These are phyloP conservation scores for Acmispon strigosus DNA, from an alignment of 306 rosid species.

Conservation along the genomic window DNA sequence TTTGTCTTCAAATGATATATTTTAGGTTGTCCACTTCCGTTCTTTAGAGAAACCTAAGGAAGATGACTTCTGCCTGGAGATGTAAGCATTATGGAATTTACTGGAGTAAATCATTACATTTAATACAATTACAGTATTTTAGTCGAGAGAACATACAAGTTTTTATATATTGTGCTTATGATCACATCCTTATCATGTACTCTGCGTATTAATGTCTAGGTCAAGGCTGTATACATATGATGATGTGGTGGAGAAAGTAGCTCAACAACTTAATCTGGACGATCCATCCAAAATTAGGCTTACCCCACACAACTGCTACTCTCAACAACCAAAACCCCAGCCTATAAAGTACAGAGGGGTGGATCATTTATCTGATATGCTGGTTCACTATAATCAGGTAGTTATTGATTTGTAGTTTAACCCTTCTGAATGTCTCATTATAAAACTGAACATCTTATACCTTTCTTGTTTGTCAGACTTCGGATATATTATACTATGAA, in stretches of 20 bases:
- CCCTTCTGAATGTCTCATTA: constrained; percentile 7
- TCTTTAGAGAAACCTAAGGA: constrained; percentile 83
- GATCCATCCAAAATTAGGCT: constrained; percentile 83
- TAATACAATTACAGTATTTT: constrained; percentile 8
- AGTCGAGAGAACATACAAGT: not conserved
- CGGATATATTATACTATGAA: constrained; percentile 81
- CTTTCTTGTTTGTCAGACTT: constrained; percentile 47
- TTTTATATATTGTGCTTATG: not conserved
- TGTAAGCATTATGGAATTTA: constrained; percentile 46
- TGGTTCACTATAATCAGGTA: constrained; percentile 90
- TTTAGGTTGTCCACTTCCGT: constrained; percentile 87
- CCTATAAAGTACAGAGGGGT: constrained; percentile 81
- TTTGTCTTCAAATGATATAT: constrained; percentile 11
- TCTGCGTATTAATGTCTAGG: constrained; percentile 37
- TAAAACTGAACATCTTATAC: not conserved
- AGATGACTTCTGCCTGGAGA: constrained; percentile 75
- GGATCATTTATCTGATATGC: constrained; percentile 82
- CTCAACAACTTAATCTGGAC: constrained; percentile 72
- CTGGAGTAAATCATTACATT: constrained; percentile 11
- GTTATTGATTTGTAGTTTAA: constrained; percentile 18
- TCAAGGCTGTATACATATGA: constrained; percentile 81
- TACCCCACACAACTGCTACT: constrained; percentile 85
- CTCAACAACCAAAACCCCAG: constrained; percentile 93
- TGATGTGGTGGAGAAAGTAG: constrained; percentile 82
- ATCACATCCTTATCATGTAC: constrained; percentile 1